Conservation (phyloP, 257 asterid species). For the Echium plantagineum region DNA sequence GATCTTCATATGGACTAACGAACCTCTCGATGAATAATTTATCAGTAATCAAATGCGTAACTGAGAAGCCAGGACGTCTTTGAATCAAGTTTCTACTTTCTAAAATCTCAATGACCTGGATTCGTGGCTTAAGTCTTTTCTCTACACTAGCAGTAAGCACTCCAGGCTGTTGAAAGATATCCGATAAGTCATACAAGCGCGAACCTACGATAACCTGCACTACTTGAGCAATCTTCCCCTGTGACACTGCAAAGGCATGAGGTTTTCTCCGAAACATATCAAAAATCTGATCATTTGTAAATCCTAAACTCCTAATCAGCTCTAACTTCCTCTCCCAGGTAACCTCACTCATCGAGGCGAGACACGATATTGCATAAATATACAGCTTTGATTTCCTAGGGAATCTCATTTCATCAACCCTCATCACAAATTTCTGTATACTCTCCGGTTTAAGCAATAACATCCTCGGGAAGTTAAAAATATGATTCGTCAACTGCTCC, state of each 20-base stretch:
- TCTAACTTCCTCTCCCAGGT: slow-evolving; percentile 26
- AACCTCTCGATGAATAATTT: slow-evolving; percentile 12
- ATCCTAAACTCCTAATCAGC: slow-evolving; percentile 20
- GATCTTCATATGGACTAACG: slow-evolving; percentile 17
- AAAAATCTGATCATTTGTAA: slow-evolving; percentile 22
- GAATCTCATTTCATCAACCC: slow-evolving; percentile 25
- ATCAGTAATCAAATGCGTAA: neutral
- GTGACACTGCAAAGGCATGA: slow-evolving; percentile 13
- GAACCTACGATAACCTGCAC: slow-evolving; percentile 19
- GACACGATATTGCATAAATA: slow-evolving; percentile 16
- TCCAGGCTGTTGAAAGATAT: slow-evolving; percentile 13
- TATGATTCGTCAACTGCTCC: slow-evolving; percentile 9
- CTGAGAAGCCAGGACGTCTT: slow-evolving; percentile 18
- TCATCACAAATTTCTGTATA: slow-evolving; percentile 17
- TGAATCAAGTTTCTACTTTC: slow-evolving; percentile 14
- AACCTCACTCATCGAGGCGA: slow-evolving; percentile 15
- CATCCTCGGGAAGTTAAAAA: slow-evolving; percentile 17
- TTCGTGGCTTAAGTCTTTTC: slow-evolving; percentile 25
- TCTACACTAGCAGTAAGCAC: slow-evolving; percentile 27
- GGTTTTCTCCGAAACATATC: slow-evolving; percentile 17
- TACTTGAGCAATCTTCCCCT: slow-evolving; percentile 17
- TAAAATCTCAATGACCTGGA: slow-evolving; percentile 21
- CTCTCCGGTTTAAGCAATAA: slow-evolving; percentile 18
- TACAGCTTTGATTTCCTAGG: slow-evolving; percentile 17
- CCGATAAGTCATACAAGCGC: slow-evolving; percentile 14